phyloP scores from a whole-genome alignment of 768 basidiomycete genomes.

The Amanita muscaria region DNA sequence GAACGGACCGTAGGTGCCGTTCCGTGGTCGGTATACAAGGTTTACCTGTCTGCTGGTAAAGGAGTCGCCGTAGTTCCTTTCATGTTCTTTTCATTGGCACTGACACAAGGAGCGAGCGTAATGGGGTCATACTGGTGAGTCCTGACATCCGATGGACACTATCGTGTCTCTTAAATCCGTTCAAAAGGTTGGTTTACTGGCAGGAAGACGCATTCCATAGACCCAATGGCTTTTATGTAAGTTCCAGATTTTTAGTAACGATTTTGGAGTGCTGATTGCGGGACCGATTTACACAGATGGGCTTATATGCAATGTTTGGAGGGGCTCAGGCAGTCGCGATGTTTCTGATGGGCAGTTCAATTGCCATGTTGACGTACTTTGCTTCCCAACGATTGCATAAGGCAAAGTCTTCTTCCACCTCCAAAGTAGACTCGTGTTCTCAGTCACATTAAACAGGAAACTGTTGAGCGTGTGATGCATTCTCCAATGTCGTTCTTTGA shows the following conservation, averaged over 20 bases:
- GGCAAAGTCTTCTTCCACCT: too few relatives aligned
- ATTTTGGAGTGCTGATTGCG: not conserved
- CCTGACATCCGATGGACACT: not conserved
- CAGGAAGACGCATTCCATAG: conserved; percentile 55
- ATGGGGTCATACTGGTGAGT: conserved; percentile 69
- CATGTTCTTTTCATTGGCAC: conserved; percentile 46
- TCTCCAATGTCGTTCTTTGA: conserved; percentile 91
- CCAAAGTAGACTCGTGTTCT: not conserved
- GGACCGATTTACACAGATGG: conserved; percentile 48
- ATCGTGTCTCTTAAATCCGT: conserved; percentile 13
- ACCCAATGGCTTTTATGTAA: conserved; percentile 63
- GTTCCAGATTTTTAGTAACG: conserved; percentile 15
- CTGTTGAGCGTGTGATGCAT: conserved; percentile 64
- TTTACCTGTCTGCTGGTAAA: conserved; percentile 63
- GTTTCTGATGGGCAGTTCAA: conserved; percentile 58
- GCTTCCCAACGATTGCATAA: conserved; percentile 65
- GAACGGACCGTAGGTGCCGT: conserved; percentile 77
- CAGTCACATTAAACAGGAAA: conserved; percentile 27
- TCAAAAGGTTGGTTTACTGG: conserved; percentile 74
- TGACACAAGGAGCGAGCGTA: conserved; percentile 64
- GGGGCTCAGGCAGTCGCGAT: conserved; percentile 57
- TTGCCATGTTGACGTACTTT: conserved; percentile 66
- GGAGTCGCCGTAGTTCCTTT: conserved; percentile 59
- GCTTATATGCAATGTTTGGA: conserved; percentile 69
- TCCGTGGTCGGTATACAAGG: conserved; percentile 40